A percentile compares a stretch with the other conserved stretches of the same genome.
Conservation (phyloP, 1,284 basidiomycete genomes). For the Tilletia setariae region DNA sequence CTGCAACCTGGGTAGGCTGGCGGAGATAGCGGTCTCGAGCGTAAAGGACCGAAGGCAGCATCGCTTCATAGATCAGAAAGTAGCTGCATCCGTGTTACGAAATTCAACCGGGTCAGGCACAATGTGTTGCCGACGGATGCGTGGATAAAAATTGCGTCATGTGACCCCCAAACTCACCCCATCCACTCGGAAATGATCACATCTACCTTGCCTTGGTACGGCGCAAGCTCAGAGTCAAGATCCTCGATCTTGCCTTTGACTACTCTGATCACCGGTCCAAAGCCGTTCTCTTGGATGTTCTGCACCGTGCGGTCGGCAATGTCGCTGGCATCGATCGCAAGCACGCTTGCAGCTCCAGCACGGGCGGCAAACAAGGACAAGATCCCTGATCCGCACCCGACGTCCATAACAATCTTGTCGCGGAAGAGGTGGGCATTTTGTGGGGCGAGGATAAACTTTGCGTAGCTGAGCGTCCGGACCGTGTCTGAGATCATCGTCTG, state of each 20-base stretch:
- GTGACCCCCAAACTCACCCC: conserved; percentile 58
- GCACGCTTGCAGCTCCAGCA: conserved; percentile 86
- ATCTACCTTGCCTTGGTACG: conserved; percentile 70
- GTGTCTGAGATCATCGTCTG: conserved; percentile 70
- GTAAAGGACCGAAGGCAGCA: conserved; percentile 88
- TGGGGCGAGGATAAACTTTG: conserved; percentile 72
- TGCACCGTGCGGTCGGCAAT: conserved; percentile 77
- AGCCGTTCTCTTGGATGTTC: conserved; percentile 76
- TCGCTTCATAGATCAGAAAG: conserved; percentile 77
- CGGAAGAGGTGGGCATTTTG: conserved; percentile 78
- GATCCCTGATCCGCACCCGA: conserved; percentile 67
- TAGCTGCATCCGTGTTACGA: too few relatives aligned
- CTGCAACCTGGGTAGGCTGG: conserved; percentile 34
- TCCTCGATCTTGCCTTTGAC: conserved; percentile 85
- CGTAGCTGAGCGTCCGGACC: conserved; percentile 88
- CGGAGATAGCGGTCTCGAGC: conserved; percentile 79
- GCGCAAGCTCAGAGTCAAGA: conserved; percentile 66
- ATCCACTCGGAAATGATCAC: conserved; percentile 98
- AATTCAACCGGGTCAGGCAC: too few relatives aligned
- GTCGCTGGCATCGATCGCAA: conserved; percentile 86
- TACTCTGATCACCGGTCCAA: conserved; percentile 72
- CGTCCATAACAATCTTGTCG: conserved; percentile 84
- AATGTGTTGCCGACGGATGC: too few relatives aligned
- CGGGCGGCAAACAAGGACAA: conserved; percentile 87
- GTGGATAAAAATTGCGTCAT: too few relatives aligned